These are phyloP conservation scores for Chlamydomonas sphaeroides DNA, from an alignment of 139 green algal species.

Conservation along the genomic window DNA sequence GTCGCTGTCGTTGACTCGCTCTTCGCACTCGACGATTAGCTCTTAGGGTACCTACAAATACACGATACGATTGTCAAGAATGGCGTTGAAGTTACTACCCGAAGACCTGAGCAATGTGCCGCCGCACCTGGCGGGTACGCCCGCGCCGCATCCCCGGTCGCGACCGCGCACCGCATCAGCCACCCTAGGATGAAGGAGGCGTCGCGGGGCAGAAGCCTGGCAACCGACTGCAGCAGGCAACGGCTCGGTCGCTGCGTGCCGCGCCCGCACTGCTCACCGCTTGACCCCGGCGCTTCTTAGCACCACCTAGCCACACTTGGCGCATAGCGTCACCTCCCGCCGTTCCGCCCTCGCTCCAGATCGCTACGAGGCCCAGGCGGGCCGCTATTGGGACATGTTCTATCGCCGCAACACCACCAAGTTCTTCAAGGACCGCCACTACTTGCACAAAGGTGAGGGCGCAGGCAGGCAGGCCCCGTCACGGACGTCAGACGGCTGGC, in stretches of 20 bases:
- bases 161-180: neutral
- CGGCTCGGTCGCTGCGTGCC: neutral
- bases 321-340: too few species aligned
- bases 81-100: conserved; percentile 16
- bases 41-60: too few species aligned
- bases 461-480: neutral
- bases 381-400: conserved; percentile 85
- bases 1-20: too few species aligned
- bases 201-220: neutral
- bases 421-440: conserved; percentile 94
- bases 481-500: too few species aligned
- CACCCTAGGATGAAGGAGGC: neutral
- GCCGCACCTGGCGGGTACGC: neutral
- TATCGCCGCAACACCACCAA: conserved; percentile 76
- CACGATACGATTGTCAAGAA: neutral
- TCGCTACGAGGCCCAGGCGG: conserved; percentile 72
- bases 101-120: conserved; percentile 31
- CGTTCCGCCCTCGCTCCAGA: too few species aligned
- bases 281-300: neutral
- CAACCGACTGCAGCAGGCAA: neutral
- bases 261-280: neutral
- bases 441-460: conserved; percentile 69
- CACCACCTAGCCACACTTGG: too few species aligned
- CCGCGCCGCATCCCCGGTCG: neutral
- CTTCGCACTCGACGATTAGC: too few species aligned